Evolutionary conservation across 164 flowering plant species (phyloP), one percentile per base, ranked within the genome.

Genomic region (Magnolia kwangsiensis): DNA sequence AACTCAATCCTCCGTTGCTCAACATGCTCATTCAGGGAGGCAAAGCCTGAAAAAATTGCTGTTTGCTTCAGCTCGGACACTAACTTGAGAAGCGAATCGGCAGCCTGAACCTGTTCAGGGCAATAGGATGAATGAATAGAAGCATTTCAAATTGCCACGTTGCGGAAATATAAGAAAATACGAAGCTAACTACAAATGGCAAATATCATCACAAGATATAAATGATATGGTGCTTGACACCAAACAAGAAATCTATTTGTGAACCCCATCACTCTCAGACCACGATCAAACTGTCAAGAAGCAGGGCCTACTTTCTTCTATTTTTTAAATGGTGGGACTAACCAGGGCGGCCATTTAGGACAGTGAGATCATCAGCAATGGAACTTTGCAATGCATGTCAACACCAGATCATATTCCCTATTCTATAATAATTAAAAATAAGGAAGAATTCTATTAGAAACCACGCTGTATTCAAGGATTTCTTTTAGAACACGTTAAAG

Each of bases 11-110:
- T 89, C 73, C 97, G 86, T 76, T 89, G 92, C 72, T 96, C 95
- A 2, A 94, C 99, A 74, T 93, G 97, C 84, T 96, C 98, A 76
- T 90, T 93, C 11, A 94, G 90, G 49, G 97, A 91, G 31, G 98
- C 98, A 82, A 94, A 89, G 50, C 98, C 96, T 4, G 98, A 91
- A 83, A 96, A 96, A 58, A 94, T 87, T 68, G 99, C 98, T 1
- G 99, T 96, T 74, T 94, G 99, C 87, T 94, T 92, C 76, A 96
- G 82, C 82, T 96, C 99, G 0, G 98, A 96, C 69, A 96, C 98
- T 86, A 96, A 82, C 81, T 94, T 92, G 20, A 94, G 94, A 63
- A 96, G 77, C 18, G 98, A 96, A 51, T 93, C 98, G 4, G 99
- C 97, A 37, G 98, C 94, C 75, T 91, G 97, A 71, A 92, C 99